Base-by-base conservation (phyloP, 2,329 filamentous ascomycete species). In the Claviceps lovelessii region DNA sequence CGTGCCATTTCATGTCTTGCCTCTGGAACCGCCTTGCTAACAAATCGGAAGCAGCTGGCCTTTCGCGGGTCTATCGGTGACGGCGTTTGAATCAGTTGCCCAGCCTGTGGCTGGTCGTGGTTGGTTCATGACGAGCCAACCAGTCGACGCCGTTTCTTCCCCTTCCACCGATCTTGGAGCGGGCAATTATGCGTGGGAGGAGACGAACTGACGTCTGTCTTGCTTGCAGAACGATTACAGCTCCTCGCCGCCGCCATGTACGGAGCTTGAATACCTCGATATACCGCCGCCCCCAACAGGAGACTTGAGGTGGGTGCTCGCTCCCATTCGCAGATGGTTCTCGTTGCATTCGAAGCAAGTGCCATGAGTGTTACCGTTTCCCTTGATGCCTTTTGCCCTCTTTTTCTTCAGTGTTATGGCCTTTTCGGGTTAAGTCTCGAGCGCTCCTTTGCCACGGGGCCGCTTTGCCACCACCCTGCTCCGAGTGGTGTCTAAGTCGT, bases 271-370 rank as follows among this genome's bases (percentile, higher is more conserved):
- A 61, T 80, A 78, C 64, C 72, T 79, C 64, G 75, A 77, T 54
- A 72, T 79, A 62, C 72, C 72, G 54, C 67, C 72, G 54, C 67
- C 72, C 52, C 70, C 73, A 61, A 64, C 70, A 37, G 67, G 65
- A 73, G 77, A 80, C 64, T 77, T 79, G 70, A 76, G 77, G 77
- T 80, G 67, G 65, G 77, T 76, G 49, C 49, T 55, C 55, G 33
- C 55, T 62, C 33, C 55, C 55, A 59, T 65, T 63, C 57, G 54
- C 53, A 56, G 57, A 54, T 44, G 19, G 42, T 59, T 55, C 54
- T 58, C 56, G 54, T 57, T 56, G 52, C 54, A 52, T 52, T 55
- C 48, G 48, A 15, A 35, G 28, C 51, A 35, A 55, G 50, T 56
- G 44, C 48, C 15, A 35, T 47, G 56, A 52, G 55, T 57, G 55